Evolutionary conservation across 495 filamentous ascomycete species (phyloP).

Genomic region (Talaromyces ruber): DNA sequence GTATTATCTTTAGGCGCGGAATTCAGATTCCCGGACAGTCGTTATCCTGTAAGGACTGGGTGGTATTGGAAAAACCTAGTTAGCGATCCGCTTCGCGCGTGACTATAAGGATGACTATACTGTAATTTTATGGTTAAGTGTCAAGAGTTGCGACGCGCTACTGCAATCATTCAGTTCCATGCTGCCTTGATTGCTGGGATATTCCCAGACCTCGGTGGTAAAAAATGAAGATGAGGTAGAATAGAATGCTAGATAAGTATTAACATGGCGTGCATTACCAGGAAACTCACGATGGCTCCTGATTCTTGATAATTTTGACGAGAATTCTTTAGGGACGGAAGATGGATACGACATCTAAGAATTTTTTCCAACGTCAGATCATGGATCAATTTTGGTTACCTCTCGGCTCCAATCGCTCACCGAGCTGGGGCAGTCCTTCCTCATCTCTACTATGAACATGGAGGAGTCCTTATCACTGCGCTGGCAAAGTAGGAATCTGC

Average conservation of each 20-base stretch:
- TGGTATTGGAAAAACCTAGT: conserved; percentile 34
- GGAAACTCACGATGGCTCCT: conserved; percentile 29
- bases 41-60: conserved; percentile 29
- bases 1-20: conserved; percentile 14
- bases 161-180: conserved; percentile 16
- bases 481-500: conserved; percentile 12
- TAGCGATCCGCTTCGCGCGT: conserved; percentile 28
- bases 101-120: conserved; percentile 17
- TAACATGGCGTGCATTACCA: conserved; percentile 16
- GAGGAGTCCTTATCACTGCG: conserved; percentile 15
- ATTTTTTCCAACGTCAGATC: conserved; percentile 26
- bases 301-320: conserved; percentile 35
- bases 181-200: conserved; percentile 10
- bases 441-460: conserved; percentile 12
- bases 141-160: conserved; percentile 13
- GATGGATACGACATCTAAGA: conserved; percentile 21
- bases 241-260: conserved; percentile 11
- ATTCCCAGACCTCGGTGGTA: neutral
- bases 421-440: conserved; percentile 19
- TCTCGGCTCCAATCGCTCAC: conserved; percentile 24
- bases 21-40: conserved; percentile 15
- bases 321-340: conserved; percentile 12
- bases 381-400: conserved; percentile 36
- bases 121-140: conserved; percentile 23
- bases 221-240: conserved; percentile 11